Percentiles rank a stretch among this genome's conserved stretches.
Evolutionary conservation across 805 yeast species (phyloP).

Genomic region (Myxozyma udenii): DNA sequence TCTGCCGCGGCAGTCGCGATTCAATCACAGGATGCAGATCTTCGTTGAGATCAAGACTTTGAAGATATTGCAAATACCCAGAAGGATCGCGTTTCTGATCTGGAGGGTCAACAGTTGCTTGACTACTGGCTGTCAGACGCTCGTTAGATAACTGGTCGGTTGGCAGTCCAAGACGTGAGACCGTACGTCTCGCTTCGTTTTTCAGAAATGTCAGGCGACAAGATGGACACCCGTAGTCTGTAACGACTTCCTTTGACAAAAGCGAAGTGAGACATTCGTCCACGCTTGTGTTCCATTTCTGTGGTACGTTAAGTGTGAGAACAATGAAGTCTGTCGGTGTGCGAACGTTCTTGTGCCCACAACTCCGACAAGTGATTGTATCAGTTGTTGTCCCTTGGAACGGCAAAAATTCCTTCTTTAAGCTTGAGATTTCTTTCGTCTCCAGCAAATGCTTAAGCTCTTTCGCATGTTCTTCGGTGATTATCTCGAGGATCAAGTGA

Average conservation of each 20-base stretch:
- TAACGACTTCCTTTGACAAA: slow-evolving; percentile 67
- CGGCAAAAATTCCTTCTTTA: slow-evolving; percentile 49
- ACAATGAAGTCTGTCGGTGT: slow-evolving; percentile 62
- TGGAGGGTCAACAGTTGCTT: slow-evolving; percentile 6
- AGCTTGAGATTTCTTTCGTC: slow-evolving; percentile 7
- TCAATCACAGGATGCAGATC: slow-evolving; percentile 52
- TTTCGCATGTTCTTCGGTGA: slow-evolving; percentile 58
- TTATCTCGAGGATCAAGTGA: slow-evolving; percentile 73
- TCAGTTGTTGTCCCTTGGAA: slow-evolving; percentile 66
- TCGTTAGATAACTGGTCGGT: neutral
- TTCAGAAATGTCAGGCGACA: slow-evolving; percentile 50
- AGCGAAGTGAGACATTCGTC: slow-evolving; percentile 54
- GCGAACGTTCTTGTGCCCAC: slow-evolving; percentile 60
- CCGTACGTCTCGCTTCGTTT: neutral
- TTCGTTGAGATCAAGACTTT: slow-evolving; percentile 53
- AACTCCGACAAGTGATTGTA: slow-evolving; percentile 65
- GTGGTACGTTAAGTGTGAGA: slow-evolving; percentile 74
- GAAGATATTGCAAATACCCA: slow-evolving; percentile 40
- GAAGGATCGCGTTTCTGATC: slow-evolving; percentile 35
- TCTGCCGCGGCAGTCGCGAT: slow-evolving; percentile 39
- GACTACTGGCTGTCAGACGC: no score
- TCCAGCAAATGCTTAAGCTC: slow-evolving; percentile 23
- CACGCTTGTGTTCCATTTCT: slow-evolving; percentile 45
- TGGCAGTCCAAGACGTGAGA: neutral
- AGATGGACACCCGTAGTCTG: slow-evolving; percentile 67